These are phyloP conservation scores for Pseudogymnoascus destructans DNA, from an alignment of 2,329 filamentous ascomycete species.

Conservation along the genomic window DNA sequence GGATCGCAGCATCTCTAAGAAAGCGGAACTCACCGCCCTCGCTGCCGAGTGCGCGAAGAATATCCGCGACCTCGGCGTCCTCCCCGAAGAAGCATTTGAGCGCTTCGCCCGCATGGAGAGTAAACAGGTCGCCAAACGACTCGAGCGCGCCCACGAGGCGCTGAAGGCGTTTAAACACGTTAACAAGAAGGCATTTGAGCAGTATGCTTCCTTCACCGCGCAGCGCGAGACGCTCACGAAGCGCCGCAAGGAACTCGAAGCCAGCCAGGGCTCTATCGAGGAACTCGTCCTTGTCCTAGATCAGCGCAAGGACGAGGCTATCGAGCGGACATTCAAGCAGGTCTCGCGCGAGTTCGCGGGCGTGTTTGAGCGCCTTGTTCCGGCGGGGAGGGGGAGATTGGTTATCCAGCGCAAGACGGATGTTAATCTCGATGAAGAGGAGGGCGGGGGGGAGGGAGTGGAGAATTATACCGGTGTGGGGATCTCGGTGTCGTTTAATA, in stretches of 20 bases:
- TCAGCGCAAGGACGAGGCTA: conserved; percentile 92
- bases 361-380: conserved; percentile 91
- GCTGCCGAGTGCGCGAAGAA: conserved; percentile 73
- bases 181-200: conserved; percentile 99
- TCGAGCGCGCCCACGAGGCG: conserved; percentile 84
- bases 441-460: conserved; percentile 59
- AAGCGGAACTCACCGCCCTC: conserved; percentile 63
- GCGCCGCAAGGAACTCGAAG: conserved; percentile 75
- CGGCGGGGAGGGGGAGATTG: conserved; percentile 78
- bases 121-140: conserved; percentile 56
- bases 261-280: conserved; percentile 75
- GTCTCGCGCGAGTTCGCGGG: conserved; percentile 85
- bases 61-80: conserved; percentile 82
- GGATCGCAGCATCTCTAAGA: conserved; percentile 84
- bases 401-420: conserved; percentile 89
- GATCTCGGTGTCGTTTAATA: conserved; percentile 97
- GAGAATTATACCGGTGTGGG: conserved; percentile 96
- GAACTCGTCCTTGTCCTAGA: conserved; percentile 87
- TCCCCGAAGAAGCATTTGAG: conserved; percentile 86
- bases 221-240: conserved; percentile 79
- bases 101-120: conserved; percentile 77
- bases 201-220: conserved; percentile 93
- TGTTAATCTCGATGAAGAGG: conserved; percentile 47
- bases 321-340: conserved; percentile 96
- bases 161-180: conserved; percentile 96